A percentile compares a stretch with the other conserved stretches of the same genome.
Conservation (phyloP, 225 moss, liverwort and hornwort species). For the Sphagnum tenellum region DNA sequence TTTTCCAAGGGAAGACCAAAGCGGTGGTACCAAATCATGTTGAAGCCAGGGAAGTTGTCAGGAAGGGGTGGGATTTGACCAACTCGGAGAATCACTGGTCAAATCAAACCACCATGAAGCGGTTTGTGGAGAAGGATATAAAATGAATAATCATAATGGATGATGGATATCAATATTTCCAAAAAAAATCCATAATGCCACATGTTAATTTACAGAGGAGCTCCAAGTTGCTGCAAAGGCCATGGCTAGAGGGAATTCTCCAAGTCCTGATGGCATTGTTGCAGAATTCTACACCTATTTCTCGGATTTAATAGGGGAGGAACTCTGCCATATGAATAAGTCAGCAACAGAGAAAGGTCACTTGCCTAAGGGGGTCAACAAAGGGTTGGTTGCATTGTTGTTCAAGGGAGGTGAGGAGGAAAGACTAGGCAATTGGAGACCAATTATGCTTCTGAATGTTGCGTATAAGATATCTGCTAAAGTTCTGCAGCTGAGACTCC, state of each 20-base stretch:
- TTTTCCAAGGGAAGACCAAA: too few relatives aligned
- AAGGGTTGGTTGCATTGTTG: neutral
- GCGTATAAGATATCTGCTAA: constrained; percentile 4
- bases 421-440: constrained; percentile 1
- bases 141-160: too few relatives aligned
- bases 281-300: neutral
- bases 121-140: too few relatives aligned
- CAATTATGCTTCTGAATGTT: constrained; percentile 1
- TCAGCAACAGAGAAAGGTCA: neutral
- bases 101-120: too few relatives aligned
- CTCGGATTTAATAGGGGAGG: neutral
- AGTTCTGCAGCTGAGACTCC: neutral
- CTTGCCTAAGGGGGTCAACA: neutral
- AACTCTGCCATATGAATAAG: neutral
- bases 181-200: too few relatives aligned
- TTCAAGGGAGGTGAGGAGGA: neutral
- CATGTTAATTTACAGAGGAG: too few relatives aligned
- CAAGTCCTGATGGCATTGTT: neutral
- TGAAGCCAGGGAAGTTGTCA: too few relatives aligned
- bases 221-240: too few relatives aligned
- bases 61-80: too few relatives aligned
- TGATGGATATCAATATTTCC: too few relatives aligned
- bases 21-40: too few relatives aligned
- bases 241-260: neutral
- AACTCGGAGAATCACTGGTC: too few relatives aligned